Evolutionary conservation across 768 basidiomycete genomes (phyloP), one percentile per base, ranked within the genome.

Genomic region (Mycena maculata): DNA sequence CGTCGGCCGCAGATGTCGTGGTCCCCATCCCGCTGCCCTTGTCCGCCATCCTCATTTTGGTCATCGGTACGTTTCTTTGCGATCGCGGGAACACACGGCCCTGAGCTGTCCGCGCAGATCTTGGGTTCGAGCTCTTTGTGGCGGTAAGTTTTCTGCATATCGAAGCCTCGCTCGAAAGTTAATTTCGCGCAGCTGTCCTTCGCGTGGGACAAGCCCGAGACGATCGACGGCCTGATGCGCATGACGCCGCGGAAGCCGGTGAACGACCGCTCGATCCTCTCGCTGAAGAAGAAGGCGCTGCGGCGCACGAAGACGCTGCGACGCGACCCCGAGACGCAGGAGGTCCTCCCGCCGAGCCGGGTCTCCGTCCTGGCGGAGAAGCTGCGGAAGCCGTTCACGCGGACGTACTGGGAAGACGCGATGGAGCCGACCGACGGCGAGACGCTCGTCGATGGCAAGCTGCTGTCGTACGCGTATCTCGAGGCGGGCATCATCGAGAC

Each of bases 191-290:
- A 89, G 87, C 80, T 91, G 16, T 88, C 89, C 2, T 91, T 91
- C 63, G 90, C 90, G 0, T 91, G 90, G 90, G 90, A 91, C 74
- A 81, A 87, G 67, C 88, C 90, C 0, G 89, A 91, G 75, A 88
- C 88, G 0, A 71, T 76, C 33, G 89, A 90, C 71, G 88, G 88
- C 28, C 75, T 91, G 38, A 91, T 91, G 90, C 85, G 88, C 25
- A 80, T 90, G 82, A 79, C 76, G 27, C 90, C 90, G 15, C 86
- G 90, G 25, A 90, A 89, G 75, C 89, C 90, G 65, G 90, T 91
- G 25, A 91, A 83, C 65, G 82, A 86, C 12, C 79, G 80, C 7
- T 87, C 90, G 33, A 86, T 86, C 68, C 73, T 80, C 56, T 79
- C 82, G 2, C 79, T 86, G 31, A 90, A 90, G 74, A 83, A 80